Conservation (phyloP, 345 rosid species). For the Euphorbia peplus region DNA sequence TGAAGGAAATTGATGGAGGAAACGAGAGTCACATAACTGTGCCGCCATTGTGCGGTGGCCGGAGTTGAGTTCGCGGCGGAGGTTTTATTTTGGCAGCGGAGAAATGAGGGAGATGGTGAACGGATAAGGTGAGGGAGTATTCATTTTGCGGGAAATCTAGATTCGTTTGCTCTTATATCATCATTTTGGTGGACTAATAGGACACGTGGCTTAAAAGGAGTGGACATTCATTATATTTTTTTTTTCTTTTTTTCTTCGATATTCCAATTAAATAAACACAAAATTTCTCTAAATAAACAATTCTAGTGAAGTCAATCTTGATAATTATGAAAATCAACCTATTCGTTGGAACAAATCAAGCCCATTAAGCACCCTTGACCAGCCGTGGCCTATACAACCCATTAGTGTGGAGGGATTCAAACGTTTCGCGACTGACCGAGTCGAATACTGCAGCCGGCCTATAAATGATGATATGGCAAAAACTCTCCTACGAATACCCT, state of each 20-base stretch:
- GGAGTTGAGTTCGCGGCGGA: neutral
- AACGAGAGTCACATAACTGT: conserved; percentile 33
- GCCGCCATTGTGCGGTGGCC: conserved; percentile 38
- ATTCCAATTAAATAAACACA: neutral
- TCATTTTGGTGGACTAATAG: neutral
- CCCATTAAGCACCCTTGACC: too few relatives aligned
- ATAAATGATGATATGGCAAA: too few relatives aligned
- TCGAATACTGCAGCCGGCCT: too few relatives aligned
- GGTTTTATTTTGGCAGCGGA: neutral
- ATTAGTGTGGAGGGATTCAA: too few relatives aligned
- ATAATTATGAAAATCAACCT: too few relatives aligned
- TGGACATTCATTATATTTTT: neutral
- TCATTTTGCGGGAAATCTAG: neutral
- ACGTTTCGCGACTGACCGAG: too few relatives aligned
- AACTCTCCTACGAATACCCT: too few relatives aligned
- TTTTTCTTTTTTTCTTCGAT: neutral
- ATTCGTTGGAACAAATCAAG: too few relatives aligned
- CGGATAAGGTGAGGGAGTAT: conserved; percentile 9
- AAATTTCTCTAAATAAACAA: too few relatives aligned
- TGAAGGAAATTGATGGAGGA: conserved; percentile 36
- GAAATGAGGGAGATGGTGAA: neutral
- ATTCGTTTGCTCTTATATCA: neutral
- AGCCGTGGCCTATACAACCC: too few relatives aligned
- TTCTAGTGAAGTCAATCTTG: too few relatives aligned
- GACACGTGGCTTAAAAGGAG: neutral